Evolutionary conservation across 306 rosid species (phyloP).

Genomic region (Lathyrus sativus): DNA sequence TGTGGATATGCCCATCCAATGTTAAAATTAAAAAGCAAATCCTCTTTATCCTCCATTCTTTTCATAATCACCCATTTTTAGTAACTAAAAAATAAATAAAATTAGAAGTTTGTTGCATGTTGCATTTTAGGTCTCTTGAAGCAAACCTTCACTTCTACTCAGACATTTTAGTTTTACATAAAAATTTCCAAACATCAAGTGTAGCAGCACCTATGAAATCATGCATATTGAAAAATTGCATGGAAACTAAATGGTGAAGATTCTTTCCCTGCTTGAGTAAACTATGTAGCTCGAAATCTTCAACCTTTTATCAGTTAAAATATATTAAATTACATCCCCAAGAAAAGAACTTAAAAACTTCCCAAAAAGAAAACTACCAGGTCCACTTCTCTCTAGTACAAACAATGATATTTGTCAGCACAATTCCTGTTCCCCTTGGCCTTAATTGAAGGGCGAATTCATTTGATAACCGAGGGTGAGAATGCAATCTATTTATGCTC

Average conservation of each 20-base stretch:
- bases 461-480: neutral
- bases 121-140: conserved; percentile 26
- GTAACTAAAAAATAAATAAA: neutral
- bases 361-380: neutral
- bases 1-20: conserved; percentile 5
- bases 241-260: conserved; percentile 10
- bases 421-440: conserved; percentile 13
- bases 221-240: neutral
- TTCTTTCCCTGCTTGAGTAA: neutral
- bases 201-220: conserved; percentile 21
- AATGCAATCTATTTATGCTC: neutral
- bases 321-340: conserved; percentile 25
- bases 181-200: neutral
- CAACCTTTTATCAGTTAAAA: conserved; percentile 15
- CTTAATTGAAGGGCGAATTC: conserved; percentile 4
- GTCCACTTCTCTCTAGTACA: neutral
- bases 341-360: conserved; percentile 4
- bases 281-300: conserved; percentile 17
- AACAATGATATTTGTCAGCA: conserved; percentile 6
- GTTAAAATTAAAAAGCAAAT: conserved; percentile 3
- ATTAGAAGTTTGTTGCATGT: conserved; percentile 28
- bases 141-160: conserved; percentile 26
- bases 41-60: conserved; percentile 22
- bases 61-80: conserved; percentile 23
- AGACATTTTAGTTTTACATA: conserved; percentile 26